Evolutionary conservation across 441 rosid genomes (phyloP), one percentile per base, ranked within the genome.

Genomic region (Adansonia madagascariensis): DNA sequence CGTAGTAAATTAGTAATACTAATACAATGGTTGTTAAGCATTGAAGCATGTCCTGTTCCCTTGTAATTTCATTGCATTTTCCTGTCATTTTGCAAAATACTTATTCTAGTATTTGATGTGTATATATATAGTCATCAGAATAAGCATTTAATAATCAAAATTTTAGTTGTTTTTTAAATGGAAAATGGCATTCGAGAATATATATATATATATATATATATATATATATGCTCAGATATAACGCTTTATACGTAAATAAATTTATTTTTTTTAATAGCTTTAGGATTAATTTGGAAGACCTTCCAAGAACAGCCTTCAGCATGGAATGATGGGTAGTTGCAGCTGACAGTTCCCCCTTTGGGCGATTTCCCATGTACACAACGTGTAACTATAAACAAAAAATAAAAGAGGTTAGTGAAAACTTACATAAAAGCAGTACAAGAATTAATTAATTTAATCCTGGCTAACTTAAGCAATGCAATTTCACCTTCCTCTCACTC

Each of bases 341-440:
- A 35, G 71, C 77, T 4, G 80, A 61, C 57, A 62, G 53, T 35
- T 75, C 78, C 31, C 74, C 84, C 7, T 22, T 59, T 14, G 86
- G 87, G 63, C 18, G 52, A 1, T 73, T 80, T 68, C 86, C 89
- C 86, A 85, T 80, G 78, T 80, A 86, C 4, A 84, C 84, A 62
- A 86, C 71, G 63, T 80, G 82, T 55, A 84, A 67, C 87, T 86
- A 65, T 27, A 56, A 52, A 52, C 15, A 15, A 3, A 53, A 53
- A 15, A 53, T 15, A 6, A 53, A 52, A 15, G 1, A 14, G 4
- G 10, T 20, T 8, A 20, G 31, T 20, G 20, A 57, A 20, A 57
- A 57, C 24, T 57, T 20, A 57, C 22, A 11, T 31, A 57, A 2
- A 8, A n/a, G 9, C 18, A 6, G 31, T 12, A 57, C 5, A 2